These are phyloP conservation scores for Odontarrhena argentea DNA, from an alignment of 345 rosid genomes.

Conservation along the genomic window DNA sequence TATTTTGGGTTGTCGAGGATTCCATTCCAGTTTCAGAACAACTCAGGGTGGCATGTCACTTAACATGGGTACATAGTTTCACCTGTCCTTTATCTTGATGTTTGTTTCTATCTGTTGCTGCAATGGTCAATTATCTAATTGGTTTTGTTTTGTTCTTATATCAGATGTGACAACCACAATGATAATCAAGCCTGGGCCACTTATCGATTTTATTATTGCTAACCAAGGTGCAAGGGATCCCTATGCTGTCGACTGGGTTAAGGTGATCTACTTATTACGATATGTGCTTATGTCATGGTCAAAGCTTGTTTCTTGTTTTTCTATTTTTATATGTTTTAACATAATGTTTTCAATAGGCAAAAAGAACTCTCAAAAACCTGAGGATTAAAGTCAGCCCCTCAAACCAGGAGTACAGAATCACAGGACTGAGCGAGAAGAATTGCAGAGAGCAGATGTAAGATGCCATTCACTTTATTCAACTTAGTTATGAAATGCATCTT, in stretches of 20 bases:
- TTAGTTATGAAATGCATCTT: constrained; percentile 2
- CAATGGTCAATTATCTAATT: constrained; percentile 4
- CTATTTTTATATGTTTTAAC: not conserved
- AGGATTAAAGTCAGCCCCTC: constrained; percentile 72
- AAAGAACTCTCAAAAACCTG: constrained; percentile 66
- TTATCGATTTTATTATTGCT: constrained; percentile 66
- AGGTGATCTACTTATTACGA: constrained; percentile 47
- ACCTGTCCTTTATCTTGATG: constrained; percentile 11
- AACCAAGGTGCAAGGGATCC: constrained; percentile 79
- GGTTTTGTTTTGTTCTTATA: constrained; percentile 13
- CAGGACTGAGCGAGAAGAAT: constrained; percentile 69
- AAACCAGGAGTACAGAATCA: constrained; percentile 78
- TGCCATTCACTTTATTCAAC: constrained; percentile 13
- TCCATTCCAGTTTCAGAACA: constrained; percentile 84
- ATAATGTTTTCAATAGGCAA: constrained; percentile 55
- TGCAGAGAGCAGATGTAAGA: constrained; percentile 62
- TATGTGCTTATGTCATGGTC: not conserved
- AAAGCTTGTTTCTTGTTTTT: not conserved
- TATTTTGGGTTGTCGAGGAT: constrained; percentile 80
- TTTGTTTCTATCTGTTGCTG: not conserved
- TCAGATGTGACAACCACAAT: constrained; percentile 90
- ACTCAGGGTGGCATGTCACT: constrained; percentile 88
- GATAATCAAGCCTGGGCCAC: constrained; percentile 83
- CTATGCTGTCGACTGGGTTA: constrained; percentile 63
- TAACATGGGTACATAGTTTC: constrained; percentile 60